Percentiles rank a stretch among this genome's conserved stretches.
These are phyloP conservation scores for Capsella rubella DNA, from an alignment of 441 rosid species.

Conservation along the genomic window DNA sequence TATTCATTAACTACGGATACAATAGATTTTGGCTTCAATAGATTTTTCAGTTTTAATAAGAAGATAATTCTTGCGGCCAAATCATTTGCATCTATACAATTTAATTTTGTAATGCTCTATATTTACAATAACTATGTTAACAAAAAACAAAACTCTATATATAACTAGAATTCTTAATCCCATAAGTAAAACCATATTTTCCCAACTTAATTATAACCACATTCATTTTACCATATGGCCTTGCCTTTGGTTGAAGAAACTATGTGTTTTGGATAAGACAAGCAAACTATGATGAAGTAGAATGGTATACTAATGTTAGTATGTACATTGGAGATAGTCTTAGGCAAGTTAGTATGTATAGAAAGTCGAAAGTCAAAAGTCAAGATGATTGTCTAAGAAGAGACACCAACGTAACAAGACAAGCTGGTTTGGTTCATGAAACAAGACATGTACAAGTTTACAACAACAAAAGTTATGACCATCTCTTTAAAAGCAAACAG, in stretches of 20 bases:
- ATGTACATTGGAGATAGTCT: background rate
- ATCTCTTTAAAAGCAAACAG: conserved; percentile 32
- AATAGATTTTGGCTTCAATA: background rate
- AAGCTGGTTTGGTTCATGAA: conserved; percentile 42
- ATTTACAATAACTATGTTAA: background rate
- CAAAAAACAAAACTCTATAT: too few species aligned
- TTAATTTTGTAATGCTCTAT: background rate
- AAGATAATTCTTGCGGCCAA: background rate
- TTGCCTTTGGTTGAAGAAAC: background rate
- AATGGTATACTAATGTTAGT: background rate
- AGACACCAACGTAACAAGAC: conserved; percentile 23
- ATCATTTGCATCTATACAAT: background rate
- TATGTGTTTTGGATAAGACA: background rate
- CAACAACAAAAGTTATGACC: conserved; percentile 28
- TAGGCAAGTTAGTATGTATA: conserved; percentile 2
- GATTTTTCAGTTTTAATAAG: background rate
- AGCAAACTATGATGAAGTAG: conserved; percentile 1
- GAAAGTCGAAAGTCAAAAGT: conserved; percentile 35
- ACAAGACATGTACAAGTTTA: conserved; percentile 27
- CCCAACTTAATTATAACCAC: too few species aligned
- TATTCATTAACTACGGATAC: conserved; percentile 17
- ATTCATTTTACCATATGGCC: too few species aligned
- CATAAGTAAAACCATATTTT: too few species aligned
- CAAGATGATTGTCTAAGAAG: conserved; percentile 31
- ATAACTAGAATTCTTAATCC: too few species aligned